A percentile compares a stretch with the other conserved stretches of the same genome.
Evolutionary conservation across 257 asterid genomes (phyloP).

Genomic region (Lycium ferocissimum): DNA sequence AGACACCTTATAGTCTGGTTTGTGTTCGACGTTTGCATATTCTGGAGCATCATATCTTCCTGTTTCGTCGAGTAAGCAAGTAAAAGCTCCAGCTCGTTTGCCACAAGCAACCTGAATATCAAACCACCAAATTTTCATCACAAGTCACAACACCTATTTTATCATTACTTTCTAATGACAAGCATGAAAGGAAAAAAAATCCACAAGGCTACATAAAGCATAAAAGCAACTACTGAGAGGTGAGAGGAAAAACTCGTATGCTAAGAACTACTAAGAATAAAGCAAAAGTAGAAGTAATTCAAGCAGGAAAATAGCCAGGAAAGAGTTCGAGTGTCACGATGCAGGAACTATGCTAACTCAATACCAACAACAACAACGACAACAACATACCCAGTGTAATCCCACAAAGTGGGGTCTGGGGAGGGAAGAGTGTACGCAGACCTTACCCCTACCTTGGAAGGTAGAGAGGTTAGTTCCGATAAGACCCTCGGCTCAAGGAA

Average conservation of each 20-base stretch:
- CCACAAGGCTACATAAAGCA: not conserved
- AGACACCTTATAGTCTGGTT: constrained; percentile 84
- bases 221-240: not conserved
- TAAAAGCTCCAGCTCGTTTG: constrained; percentile 83
- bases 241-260: not conserved
- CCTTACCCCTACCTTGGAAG: too few species aligned
- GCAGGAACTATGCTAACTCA: not conserved
- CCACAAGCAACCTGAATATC: constrained; percentile 85
- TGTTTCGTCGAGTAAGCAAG: constrained; percentile 92
- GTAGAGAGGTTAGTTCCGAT: too few species aligned
- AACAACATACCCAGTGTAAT: too few species aligned
- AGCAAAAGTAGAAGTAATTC: not conserved
- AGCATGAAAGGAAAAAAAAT: not conserved
- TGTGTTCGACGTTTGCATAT: constrained; percentile 54
- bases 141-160: not conserved
- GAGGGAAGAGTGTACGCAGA: too few species aligned
- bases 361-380: not conserved
- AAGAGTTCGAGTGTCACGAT: not conserved
- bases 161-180: not conserved
- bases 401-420: too few species aligned
- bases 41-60: constrained; percentile 79
- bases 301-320: not conserved
- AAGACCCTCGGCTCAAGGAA: too few species aligned
- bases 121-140: not conserved
- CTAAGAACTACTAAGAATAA: not conserved